phyloP scores from a whole-genome alignment of 495 filamentous ascomycete species.

The Hypomontagnella monticulosa region DNA sequence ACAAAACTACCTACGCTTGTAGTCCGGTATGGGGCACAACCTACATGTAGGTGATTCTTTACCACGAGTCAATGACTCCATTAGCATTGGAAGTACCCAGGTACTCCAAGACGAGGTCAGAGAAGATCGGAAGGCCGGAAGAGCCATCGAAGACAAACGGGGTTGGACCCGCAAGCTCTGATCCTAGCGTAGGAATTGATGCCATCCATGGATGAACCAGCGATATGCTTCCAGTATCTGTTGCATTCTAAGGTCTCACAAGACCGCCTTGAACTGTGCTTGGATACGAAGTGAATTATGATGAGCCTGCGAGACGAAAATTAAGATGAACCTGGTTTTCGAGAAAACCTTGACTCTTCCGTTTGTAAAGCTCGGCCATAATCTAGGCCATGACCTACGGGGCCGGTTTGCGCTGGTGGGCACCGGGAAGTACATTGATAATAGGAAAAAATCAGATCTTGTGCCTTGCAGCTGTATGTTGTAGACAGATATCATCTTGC shows the following conservation, averaged over 20 bases:
- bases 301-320: constrained; percentile 9
- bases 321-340: constrained; percentile 11
- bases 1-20: no score
- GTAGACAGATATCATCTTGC: constrained; percentile 4
- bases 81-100: not conserved
- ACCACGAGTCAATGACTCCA: constrained; percentile 22
- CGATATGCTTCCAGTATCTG: not conserved
- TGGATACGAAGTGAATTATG: not conserved
- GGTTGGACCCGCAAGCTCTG: constrained; percentile 21
- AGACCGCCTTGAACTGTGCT: constrained; percentile 5
- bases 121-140: constrained; percentile 34
- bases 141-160: constrained; percentile 29
- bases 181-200: constrained; percentile 15
- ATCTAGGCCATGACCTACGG: not conserved
- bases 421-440: not conserved
- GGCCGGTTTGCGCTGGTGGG: constrained; percentile 1
- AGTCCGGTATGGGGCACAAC: no score
- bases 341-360: constrained; percentile 7
- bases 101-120: not conserved
- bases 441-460: constrained; percentile 24
- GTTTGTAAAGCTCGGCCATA: constrained; percentile 12
- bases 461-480: constrained; percentile 37
- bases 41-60: no score
- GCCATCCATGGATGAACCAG: not conserved
- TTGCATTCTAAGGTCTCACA: constrained; percentile 13